Evolutionary conservation across 2,329 filamentous ascomycete species (phyloP), one percentile per base, ranked within the genome.

Genomic region (Tolypocladium guangdongense): DNA sequence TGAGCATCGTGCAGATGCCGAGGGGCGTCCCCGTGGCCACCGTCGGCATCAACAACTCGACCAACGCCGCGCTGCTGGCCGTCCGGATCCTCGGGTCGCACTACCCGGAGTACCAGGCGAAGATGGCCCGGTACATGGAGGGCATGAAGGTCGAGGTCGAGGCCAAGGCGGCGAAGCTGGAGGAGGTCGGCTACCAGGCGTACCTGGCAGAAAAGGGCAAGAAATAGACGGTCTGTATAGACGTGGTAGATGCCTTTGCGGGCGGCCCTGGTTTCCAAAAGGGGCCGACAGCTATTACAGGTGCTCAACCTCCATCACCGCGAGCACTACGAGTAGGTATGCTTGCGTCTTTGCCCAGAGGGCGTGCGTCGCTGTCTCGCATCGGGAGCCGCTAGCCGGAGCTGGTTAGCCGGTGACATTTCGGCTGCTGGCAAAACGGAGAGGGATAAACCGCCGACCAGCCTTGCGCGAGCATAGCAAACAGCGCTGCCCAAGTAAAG

Each of bases 1-100:
- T 86, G 52, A 86, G 82, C 61, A 90, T 90, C 58, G 85, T 88
- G 4, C 86, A 90, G 64, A 90, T 90, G 87, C 87, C 87, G 66
- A 70, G 78, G 62, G 87, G 87, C 14, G 80, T 85, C 50, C 87
- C 87, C 11, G 83, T 85, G 16, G 86, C 87, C 7, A 90, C 86
- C 0, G 86, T 91, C 4, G 87, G 82, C 12, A 89, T 90, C 67
- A 88, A 89, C 68, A 90, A 90, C 70, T 86, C 84, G 27, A 86
- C 86, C 53, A 91, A 90, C 62, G 87, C 87, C 0, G 87, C 82
- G 0, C 73, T 90, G 20, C 70, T 89, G n/a, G 86, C 87, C 0
- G 78, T 85, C 22, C 74, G 85, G 20, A 86, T 89, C 36, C 66
- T 90, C 4, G 84, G 84, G 4, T 68, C 78, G 4, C 74, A 71